Evolutionary conservation across 1,139 yeast genomes (phyloP), one percentile per base, ranked within the genome.

Genomic region (Scheffersomyces parashehatae): DNA sequence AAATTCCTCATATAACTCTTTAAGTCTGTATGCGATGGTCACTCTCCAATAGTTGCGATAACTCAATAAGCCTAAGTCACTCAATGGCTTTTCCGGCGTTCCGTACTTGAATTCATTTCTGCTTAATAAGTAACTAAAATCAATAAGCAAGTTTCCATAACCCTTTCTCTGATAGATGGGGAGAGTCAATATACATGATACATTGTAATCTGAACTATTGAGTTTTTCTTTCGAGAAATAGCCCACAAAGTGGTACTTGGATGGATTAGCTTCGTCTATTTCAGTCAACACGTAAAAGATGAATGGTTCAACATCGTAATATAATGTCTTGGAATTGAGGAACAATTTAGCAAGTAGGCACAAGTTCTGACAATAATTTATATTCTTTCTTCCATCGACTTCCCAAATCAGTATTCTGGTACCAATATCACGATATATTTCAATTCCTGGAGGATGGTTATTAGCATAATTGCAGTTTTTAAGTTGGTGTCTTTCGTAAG

Each of bases 261-360:
- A 54, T 9, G 68, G 64, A 47, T 70, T 70, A 2, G 55, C 49
- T 8, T 69, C 72, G 54, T 85, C 91, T 28, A 79, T 70, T 54
- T 85, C 95, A 1, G 93, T 87, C 43, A 93, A 67, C 2, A 90
- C 82, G 64, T 93, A 93, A 59, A 93, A 93, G 59, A 88, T 77
- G 56, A 93, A 93, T 1, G 98, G 97, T 58, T 91, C 97, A 33
- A 93, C 98, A 58, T 91, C 98, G 60, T 90, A 90, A 59, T 90
- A 90, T 39, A 93, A 70, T 0, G 98, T 90, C 59, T 93, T 93
- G 7, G 97, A 88, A 64, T 90, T 90, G 40, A 93, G 73, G 56
- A 91, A 93, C 46, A 91, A 69, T 60, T 93, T 93, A 2, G 98
- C 96, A 50, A 93, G 65, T 37, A 93, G 71, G 67, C 99, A 93